Evolutionary conservation across 2,329 filamentous ascomycete species (phyloP).

Genomic region (Penicillium expansum): DNA sequence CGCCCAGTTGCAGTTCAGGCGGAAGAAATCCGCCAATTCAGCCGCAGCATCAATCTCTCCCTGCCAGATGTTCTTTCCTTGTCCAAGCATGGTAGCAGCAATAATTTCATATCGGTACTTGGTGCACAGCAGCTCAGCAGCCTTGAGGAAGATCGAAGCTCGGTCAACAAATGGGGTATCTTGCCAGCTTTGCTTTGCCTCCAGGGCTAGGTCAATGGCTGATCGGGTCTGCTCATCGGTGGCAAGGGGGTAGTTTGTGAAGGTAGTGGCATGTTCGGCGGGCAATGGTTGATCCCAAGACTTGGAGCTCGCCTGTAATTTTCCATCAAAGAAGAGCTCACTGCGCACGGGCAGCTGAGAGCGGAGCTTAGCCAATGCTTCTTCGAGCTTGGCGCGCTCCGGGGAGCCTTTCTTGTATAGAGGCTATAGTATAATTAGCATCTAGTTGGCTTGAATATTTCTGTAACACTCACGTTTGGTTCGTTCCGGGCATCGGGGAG

Average conservation of each 20-base stretch:
- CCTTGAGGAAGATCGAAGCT: conserved; percentile 88
- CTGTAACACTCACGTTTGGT: conserved; percentile 32
- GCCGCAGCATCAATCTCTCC: conserved; percentile 92
- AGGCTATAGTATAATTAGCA: conserved; percentile 17
- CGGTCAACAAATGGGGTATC: conserved; percentile 81
- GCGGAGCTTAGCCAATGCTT: conserved; percentile 32
- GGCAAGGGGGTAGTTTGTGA: conserved; percentile 82
- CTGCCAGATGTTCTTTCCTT: conserved; percentile 97
- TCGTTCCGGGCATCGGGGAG: conserved; percentile 35
- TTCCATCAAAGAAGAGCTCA: conserved; percentile 30
- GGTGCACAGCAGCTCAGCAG: conserved; percentile 78
- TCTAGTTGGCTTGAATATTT: not conserved
- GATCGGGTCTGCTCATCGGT: conserved; percentile 68
- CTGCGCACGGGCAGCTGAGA: conserved; percentile 36
- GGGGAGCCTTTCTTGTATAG: conserved; percentile 30
- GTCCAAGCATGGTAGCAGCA: conserved; percentile 89
- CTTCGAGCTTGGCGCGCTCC: conserved; percentile 35
- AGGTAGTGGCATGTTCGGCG: conserved; percentile 47
- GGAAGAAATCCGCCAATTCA: conserved; percentile 84
- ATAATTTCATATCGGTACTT: conserved; percentile 96
- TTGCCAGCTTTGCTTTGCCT: conserved; percentile 80
- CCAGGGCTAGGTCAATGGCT: conserved; percentile 78
- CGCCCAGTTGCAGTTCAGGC: conserved; percentile 65
- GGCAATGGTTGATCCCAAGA: conserved; percentile 31
- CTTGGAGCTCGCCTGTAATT: conserved; percentile 23